Evolutionary conservation across 2,329 filamentous ascomycete species (phyloP).

Genomic region (Aspergillus proliferans): DNA sequence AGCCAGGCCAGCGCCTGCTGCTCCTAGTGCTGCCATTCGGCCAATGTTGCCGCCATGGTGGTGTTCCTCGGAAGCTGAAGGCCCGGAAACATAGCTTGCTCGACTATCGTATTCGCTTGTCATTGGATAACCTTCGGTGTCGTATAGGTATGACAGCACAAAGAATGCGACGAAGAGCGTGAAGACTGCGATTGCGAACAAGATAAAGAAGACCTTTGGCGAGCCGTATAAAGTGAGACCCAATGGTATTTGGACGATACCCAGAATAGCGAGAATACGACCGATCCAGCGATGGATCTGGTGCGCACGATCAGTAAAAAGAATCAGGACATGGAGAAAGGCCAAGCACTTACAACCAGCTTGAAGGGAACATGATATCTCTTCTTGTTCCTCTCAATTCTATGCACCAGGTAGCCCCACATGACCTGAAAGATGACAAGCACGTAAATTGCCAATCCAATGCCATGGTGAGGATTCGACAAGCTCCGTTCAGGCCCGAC

Average conservation of each 20-base stretch:
- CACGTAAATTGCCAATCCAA: slow-evolving; percentile 58
- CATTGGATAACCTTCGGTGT: slow-evolving; percentile 41
- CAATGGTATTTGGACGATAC: slow-evolving; percentile 78
- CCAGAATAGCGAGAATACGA: slow-evolving; percentile 68
- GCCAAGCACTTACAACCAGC: slow-evolving; percentile 44
- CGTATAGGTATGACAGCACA: slow-evolving; percentile 66
- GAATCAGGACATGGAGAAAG: neutral
- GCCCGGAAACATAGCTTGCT: slow-evolving; percentile 50
- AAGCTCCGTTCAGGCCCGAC: slow-evolving; percentile 56
- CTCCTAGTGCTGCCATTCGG: slow-evolving; percentile 49
- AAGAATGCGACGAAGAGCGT: slow-evolving; percentile 72
- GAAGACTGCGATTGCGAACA: slow-evolving; percentile 74
- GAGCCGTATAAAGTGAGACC: slow-evolving; percentile 90
- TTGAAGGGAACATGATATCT: slow-evolving; percentile 52
- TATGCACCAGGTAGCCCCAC: slow-evolving; percentile 53
- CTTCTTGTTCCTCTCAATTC: slow-evolving; percentile 47
- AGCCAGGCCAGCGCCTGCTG: slow-evolving; percentile 53
- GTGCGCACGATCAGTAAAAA: slow-evolving; percentile 4
- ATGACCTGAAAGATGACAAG: slow-evolving; percentile 54
- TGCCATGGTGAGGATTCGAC: slow-evolving; percentile 62
- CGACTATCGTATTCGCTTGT: slow-evolving; percentile 53
- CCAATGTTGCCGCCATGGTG: slow-evolving; percentile 41
- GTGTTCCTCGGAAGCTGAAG: slow-evolving; percentile 45
- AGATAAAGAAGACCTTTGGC: slow-evolving; percentile 73
- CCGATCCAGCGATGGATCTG: slow-evolving; percentile 87